Conservation (phyloP, 2,329 filamentous ascomycete genomes). For the Lachnellula arida region DNA sequence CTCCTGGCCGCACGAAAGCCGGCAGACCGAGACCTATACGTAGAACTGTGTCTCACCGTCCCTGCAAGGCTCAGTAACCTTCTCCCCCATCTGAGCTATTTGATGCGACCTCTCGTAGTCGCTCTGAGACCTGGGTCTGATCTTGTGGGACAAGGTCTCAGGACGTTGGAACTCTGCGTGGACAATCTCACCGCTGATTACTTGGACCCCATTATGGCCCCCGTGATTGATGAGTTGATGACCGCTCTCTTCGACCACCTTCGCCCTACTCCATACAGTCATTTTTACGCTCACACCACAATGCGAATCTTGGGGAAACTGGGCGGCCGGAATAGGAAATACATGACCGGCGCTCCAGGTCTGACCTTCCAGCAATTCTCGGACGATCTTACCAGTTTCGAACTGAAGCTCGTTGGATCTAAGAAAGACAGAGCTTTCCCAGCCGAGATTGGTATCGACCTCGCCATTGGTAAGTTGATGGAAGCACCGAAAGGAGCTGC, state of each 20-base stretch:
- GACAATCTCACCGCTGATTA: slow-evolving; percentile 98
- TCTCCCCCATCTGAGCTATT: slow-evolving; percentile 86
- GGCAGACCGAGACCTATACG: slow-evolving; percentile 88
- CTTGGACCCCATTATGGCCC: slow-evolving; percentile 97
- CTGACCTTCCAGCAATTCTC: slow-evolving; percentile 79
- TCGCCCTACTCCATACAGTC: slow-evolving; percentile 87
- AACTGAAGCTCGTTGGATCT: slow-evolving; percentile 83
- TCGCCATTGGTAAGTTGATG: slow-evolving; percentile 82
- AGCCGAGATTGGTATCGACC: slow-evolving; percentile 77
- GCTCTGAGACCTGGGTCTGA: slow-evolving; percentile 88
- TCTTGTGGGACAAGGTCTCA: slow-evolving; percentile 86
- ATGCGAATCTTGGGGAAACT: slow-evolving; percentile 97
- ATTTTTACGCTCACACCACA: slow-evolving; percentile 96
- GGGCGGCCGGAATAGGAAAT: slow-evolving; percentile 91
- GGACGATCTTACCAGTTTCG: slow-evolving; percentile 83
- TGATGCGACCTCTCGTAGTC: slow-evolving; percentile 97
- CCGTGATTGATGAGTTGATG: slow-evolving; percentile 98
- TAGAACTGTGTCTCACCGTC: slow-evolving; percentile 94
- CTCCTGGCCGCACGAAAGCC: slow-evolving; percentile 87
- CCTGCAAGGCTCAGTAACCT: slow-evolving; percentile 91
- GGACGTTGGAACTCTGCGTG: slow-evolving; percentile 93
- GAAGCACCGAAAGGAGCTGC: slow-evolving; percentile 64
- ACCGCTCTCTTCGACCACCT: slow-evolving; percentile 95
- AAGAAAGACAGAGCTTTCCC: slow-evolving; percentile 87
- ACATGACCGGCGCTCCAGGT: slow-evolving; percentile 84